Percentiles rank a stretch among this genome's conserved stretches.
Evolutionary conservation across 352 stramenopile species (phyloP).

Genomic region (Phytophthora niederhauseri): DNA sequence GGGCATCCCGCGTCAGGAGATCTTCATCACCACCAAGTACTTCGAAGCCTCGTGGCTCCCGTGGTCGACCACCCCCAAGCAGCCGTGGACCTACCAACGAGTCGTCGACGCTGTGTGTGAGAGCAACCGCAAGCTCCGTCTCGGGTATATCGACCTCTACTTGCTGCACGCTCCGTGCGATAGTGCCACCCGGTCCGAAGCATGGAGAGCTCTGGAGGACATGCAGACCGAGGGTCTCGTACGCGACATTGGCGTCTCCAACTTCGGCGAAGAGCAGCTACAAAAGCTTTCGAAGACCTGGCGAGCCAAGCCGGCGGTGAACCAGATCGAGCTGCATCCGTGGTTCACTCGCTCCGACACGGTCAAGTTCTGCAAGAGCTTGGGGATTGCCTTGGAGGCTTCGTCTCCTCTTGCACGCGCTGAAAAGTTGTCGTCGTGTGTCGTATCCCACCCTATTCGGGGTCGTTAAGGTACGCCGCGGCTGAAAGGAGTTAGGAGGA

Average conservation of each 20-base stretch:
- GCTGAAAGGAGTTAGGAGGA: too few species aligned
- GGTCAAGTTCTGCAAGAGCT: constrained; percentile 58
- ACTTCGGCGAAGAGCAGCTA: constrained; percentile 80
- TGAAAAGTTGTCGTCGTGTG: too few species aligned
- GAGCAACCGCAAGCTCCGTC: constrained; percentile 61
- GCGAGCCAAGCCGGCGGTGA: constrained; percentile 63
- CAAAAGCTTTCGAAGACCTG: constrained; percentile 65
- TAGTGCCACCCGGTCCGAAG: constrained; percentile 48
- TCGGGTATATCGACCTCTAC: constrained; percentile 86
- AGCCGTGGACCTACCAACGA: constrained; percentile 72
- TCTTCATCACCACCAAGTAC: constrained; percentile 91
- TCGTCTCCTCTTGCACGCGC: constrained; percentile 63
- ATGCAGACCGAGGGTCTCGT: constrained; percentile 60
- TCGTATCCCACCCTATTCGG: too few species aligned
- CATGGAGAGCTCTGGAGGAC: constrained; percentile 63
- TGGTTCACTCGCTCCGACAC: constrained; percentile 69
- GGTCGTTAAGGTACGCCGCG: too few species aligned
- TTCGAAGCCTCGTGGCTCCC: constrained; percentile 47
- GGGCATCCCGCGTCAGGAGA: constrained; percentile 63
- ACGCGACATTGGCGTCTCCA: constrained; percentile 89
- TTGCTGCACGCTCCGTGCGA: constrained; percentile 74
- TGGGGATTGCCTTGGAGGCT: constrained; percentile 56
- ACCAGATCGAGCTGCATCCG: constrained; percentile 85
- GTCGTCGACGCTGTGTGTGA: constrained; percentile 56
- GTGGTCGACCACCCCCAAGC: constrained; percentile 32